Percentiles rank a stretch among this genome's conserved stretches.
These are phyloP conservation scores for Bipolaris cookei DNA, from an alignment of 2,329 filamentous ascomycete species.

Conservation along the genomic window DNA sequence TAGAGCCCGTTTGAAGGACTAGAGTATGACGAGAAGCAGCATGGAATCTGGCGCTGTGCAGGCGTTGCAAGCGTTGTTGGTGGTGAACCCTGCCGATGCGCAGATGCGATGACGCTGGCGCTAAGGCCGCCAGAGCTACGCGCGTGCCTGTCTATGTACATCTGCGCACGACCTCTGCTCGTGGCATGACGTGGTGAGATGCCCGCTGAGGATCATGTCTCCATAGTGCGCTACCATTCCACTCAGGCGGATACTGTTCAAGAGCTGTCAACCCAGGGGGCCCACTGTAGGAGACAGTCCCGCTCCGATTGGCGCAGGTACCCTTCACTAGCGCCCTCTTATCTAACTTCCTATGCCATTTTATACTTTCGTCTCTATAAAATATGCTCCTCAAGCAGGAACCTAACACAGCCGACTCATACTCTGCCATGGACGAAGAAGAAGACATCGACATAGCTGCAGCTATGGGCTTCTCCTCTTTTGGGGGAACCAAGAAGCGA, in stretches of 20 bases:
- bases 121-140: constrained; percentile 21
- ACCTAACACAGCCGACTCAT: background rate
- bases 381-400: background rate
- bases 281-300: constrained; percentile 1
- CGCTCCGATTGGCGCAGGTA: constrained; percentile 7
- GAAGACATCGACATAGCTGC: constrained; percentile 64
- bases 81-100: constrained; percentile 22
- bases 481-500: constrained; percentile 72
- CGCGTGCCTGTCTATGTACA: constrained; percentile 1
- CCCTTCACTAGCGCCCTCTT: constrained; percentile 3
- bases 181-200: background rate
- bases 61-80: constrained; percentile 4
- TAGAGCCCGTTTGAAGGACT: constrained; percentile 4
- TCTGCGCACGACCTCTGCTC: background rate
- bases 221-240: background rate
- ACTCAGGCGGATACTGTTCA: background rate
- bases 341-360: constrained; percentile 1
- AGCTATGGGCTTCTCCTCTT: constrained; percentile 75
- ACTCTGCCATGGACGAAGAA: constrained; percentile 50
- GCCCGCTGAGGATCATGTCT: background rate
- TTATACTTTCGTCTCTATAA: background rate
- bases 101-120: constrained; percentile 22
- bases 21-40: constrained; percentile 17
- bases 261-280: background rate
- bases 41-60: constrained; percentile 7